Percentiles rank a stretch among this genome's conserved stretches.
These are phyloP conservation scores for Letharia lupina DNA, from an alignment of 495 filamentous ascomycete genomes.

Conservation along the genomic window DNA sequence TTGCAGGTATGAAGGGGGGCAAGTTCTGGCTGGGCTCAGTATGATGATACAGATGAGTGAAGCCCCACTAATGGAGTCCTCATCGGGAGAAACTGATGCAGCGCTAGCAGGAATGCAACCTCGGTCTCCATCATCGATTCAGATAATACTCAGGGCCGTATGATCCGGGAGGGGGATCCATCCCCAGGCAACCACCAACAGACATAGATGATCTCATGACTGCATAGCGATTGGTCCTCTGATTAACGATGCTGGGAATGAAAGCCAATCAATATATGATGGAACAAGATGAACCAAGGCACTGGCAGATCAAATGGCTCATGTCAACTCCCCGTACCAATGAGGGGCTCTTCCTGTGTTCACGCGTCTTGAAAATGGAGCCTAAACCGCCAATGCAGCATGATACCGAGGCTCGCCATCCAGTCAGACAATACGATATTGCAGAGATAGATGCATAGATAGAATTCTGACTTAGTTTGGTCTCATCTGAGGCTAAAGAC, in stretches of 20 bases:
- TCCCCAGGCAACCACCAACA: background rate
- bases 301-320: background rate
- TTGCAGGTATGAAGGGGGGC: background rate
- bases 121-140: too few species aligned
- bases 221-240: background rate
- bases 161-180: too few species aligned
- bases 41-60: background rate
- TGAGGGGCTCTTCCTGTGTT: too few species aligned
- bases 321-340: background rate
- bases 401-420: too few species aligned
- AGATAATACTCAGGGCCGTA: too few species aligned
- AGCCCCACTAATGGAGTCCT: background rate
- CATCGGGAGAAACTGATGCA: background rate
- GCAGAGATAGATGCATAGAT: too few species aligned
- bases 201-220: background rate
- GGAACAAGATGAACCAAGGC: too few species aligned
- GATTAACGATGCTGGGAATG: background rate
- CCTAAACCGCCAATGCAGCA: too few species aligned
- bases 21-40: background rate
- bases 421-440: too few species aligned
- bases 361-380: too few species aligned
- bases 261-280: background rate
- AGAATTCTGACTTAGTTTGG: too few species aligned
- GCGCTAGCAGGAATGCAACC: background rate
- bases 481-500: too few species aligned